A percentile compares a stretch with the other conserved stretches of the same genome.
Evolutionary conservation across 148 eudicot genomes (phyloP).

Genomic region (Camellia granthamiana): DNA sequence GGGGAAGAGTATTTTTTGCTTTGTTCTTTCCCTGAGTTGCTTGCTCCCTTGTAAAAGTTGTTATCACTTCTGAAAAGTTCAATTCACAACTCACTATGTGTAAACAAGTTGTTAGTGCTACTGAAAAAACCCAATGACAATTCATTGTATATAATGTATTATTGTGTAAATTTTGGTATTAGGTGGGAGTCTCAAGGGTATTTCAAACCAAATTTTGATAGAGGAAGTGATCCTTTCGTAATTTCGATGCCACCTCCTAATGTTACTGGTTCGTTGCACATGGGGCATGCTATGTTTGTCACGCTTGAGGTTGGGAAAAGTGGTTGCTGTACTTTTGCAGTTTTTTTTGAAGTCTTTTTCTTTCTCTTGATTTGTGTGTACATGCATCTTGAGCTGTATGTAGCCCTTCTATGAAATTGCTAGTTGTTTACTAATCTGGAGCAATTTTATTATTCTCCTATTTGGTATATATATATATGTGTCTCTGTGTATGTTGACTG

Average conservation of each 20-base stretch:
- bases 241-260: conserved; percentile 98
- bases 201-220: conserved; percentile 83
- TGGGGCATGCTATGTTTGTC: conserved; percentile 99
- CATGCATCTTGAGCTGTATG: background rate
- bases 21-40: background rate
- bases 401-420: background rate
- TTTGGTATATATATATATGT: background rate
- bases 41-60: background rate
- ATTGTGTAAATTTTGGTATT: conserved; percentile 32
- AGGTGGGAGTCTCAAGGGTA: conserved; percentile 99
- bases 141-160: conserved; percentile 4
- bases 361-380: conserved; percentile 3
- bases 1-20: background rate
- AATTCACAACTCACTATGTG: background rate
- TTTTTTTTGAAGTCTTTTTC: background rate
- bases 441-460: background rate
- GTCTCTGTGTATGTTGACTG: too few species aligned
- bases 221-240: conserved; percentile 82
- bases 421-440: background rate
- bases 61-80: background rate
- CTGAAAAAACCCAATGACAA: background rate
- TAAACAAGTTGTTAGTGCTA: background rate
- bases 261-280: conserved; percentile 97
- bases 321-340: conserved; percentile 11
- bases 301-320: conserved; percentile 83